Evolutionary conservation across 1,284 basidiomycete species (phyloP).

Genomic region (Athelia sp.): DNA sequence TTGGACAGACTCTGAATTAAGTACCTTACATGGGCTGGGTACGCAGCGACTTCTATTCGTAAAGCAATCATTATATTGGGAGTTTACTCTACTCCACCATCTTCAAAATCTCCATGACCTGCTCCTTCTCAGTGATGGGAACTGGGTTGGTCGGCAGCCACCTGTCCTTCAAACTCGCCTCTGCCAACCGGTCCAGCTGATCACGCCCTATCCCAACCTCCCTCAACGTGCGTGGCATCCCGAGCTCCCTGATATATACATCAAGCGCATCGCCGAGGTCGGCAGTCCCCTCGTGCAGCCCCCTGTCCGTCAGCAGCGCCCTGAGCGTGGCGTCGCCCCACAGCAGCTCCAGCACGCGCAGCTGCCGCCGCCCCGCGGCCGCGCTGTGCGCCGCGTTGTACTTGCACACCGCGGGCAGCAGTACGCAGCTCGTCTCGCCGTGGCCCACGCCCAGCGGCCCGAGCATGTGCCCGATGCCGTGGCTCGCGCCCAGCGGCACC

Average conservation of each 20-base stretch:
- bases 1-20: too few species aligned
- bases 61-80: too few species aligned
- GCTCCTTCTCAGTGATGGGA: conserved; percentile 3
- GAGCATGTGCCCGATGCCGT: too few species aligned
- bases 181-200: conserved; percentile 4
- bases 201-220: conserved; percentile 8
- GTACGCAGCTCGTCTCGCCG: conserved; percentile 9
- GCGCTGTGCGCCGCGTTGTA: conserved; percentile 8
- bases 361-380: conserved; percentile 4
- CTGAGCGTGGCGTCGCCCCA: conserved; percentile 2
- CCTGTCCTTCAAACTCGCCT: conserved; percentile 5
- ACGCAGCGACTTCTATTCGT: too few species aligned
- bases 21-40: too few species aligned
- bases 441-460: too few species aligned
- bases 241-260: conserved; percentile 3
- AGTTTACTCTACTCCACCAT: neutral
- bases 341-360: neutral
- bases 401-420: conserved; percentile 9
- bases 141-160: conserved; percentile 9
- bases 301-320: neutral
- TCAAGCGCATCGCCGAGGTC: conserved; percentile 6
- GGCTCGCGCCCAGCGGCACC: too few species aligned
- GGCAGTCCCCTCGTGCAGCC: conserved; percentile 1
- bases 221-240: conserved; percentile 7
- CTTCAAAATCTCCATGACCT: conserved; percentile 6